Conservation (phyloP, 495 filamentous ascomycete genomes). For the Neurospora discreta region DNA sequence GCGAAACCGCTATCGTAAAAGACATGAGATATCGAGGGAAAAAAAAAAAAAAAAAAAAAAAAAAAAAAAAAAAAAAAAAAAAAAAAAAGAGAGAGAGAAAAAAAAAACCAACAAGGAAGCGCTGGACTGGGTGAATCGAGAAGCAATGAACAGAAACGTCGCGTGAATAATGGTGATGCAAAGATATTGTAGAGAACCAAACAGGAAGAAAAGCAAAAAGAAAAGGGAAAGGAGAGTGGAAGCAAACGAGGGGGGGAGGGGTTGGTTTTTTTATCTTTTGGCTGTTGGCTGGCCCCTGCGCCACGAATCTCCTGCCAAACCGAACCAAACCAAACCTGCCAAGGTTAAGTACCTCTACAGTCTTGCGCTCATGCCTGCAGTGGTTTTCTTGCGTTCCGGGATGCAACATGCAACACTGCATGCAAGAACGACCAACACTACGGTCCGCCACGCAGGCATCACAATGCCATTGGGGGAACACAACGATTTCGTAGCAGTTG, state of each 20-base stretch:
- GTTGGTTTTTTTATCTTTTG: neutral
- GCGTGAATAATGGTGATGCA: no score
- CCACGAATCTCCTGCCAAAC: no score
- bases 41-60: neutral
- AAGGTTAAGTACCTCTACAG: neutral
- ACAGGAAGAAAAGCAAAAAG: no score
- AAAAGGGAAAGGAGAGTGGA: neutral
- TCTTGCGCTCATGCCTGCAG: no score
- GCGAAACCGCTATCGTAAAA: neutral
- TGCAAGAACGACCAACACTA: neutral
- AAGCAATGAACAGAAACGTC: no score
- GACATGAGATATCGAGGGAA: neutral
- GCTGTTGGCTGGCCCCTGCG: neutral
- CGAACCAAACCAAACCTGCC: neutral
- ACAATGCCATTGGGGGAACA: neutral
- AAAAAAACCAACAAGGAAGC: neutral
- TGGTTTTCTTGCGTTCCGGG: neutral
- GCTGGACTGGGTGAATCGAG: neutral
- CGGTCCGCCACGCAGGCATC: neutral
- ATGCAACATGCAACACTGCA: neutral
- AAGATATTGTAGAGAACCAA: no score
- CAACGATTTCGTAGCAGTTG: neutral
- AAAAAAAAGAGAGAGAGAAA: neutral
- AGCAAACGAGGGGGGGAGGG: neutral
- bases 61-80: neutral